Percentiles rank a stretch among this genome's conserved stretches.
Conservation (phyloP, 352 stramenopile genomes). For the Plasmopara halstedii region DNA sequence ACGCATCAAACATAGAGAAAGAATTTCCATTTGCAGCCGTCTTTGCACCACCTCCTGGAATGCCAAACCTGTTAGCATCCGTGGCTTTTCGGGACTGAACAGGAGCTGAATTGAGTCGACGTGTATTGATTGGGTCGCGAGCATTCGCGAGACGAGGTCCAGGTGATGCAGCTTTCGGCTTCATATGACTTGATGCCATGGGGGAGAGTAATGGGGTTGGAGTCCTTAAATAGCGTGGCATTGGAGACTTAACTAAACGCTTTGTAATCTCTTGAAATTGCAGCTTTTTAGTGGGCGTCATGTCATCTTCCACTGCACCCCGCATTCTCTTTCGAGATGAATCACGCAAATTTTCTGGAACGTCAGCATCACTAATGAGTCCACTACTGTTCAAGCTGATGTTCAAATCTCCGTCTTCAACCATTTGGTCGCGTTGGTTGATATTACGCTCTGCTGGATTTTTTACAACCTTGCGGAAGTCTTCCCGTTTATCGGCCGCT, state of each 20-base stretch:
- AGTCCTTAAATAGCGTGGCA: constrained; percentile 29
- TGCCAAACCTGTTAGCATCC: constrained; percentile 29
- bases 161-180: constrained; percentile 19
- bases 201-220: constrained; percentile 27
- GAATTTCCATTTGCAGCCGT: constrained; percentile 7
- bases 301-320: constrained; percentile 10
- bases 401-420: constrained; percentile 24
- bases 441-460: constrained; percentile 4
- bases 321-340: constrained; percentile 23
- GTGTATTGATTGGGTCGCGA: constrained; percentile 16
- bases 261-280: constrained; percentile 39
- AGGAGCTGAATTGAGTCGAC: constrained; percentile 32
- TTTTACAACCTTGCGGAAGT: constrained; percentile 39
- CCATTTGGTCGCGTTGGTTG: constrained; percentile 9
- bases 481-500: constrained; percentile 32
- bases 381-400: constrained; percentile 33
- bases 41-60: constrained; percentile 15
- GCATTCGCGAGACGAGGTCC: constrained; percentile 5
- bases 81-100: constrained; percentile 35
- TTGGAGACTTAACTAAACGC: constrained; percentile 31
- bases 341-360: constrained; percentile 18
- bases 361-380: constrained; percentile 20
- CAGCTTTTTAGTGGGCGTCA: constrained; percentile 28
- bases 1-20: constrained; percentile 66
- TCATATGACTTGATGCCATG: constrained; percentile 16